Conservation (phyloP, 2,329 filamentous ascomycete genomes). For the Hypoxylon sp. region DNA sequence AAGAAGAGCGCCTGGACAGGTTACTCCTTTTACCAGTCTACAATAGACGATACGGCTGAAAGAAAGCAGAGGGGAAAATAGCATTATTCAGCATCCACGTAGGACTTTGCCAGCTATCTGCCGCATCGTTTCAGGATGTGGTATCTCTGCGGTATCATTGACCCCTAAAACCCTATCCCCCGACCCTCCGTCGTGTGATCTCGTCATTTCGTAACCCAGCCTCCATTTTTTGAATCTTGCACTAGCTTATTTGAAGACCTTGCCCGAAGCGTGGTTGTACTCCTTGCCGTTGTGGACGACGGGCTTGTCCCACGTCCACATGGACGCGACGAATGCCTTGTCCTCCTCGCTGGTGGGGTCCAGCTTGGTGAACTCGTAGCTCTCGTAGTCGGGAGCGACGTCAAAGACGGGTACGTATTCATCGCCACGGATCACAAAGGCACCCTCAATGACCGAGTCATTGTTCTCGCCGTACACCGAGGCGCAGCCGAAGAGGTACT, state of each 20-base stretch:
- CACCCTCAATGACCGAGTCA: conserved; percentile 89
- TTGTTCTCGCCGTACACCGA: conserved; percentile 91
- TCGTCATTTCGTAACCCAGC: conserved; percentile 40
- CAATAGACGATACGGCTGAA: conserved; percentile 2
- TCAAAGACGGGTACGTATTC: conserved; percentile 88
- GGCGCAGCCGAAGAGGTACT: conserved; percentile 92
- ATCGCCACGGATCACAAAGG: conserved; percentile 93
- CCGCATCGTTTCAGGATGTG: conserved; percentile 11
- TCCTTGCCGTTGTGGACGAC: conserved; percentile 83
- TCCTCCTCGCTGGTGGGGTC: conserved; percentile 87
- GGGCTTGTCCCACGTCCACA: conserved; percentile 93
- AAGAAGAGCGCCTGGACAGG: background rate
- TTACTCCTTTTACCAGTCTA: background rate
- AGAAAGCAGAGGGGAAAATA: conserved; percentile 12
- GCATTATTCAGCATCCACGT: conserved; percentile 26
- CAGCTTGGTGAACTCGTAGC: conserved; percentile 96
- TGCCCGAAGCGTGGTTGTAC: conserved; percentile 87
- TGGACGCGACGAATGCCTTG: conserved; percentile 82
- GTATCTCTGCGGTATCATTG: conserved; percentile 27
- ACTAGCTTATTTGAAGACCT: conserved; percentile 93
- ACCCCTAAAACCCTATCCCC: conserved; percentile 21
- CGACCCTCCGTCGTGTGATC: conserved; percentile 34
- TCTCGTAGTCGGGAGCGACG: conserved; percentile 96
- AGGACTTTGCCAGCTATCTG: conserved; percentile 23
- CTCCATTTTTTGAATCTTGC: conserved; percentile 15